Evolutionary conservation across 257 asterid species (phyloP).

Genomic region (Gynochthodes officinalis): DNA sequence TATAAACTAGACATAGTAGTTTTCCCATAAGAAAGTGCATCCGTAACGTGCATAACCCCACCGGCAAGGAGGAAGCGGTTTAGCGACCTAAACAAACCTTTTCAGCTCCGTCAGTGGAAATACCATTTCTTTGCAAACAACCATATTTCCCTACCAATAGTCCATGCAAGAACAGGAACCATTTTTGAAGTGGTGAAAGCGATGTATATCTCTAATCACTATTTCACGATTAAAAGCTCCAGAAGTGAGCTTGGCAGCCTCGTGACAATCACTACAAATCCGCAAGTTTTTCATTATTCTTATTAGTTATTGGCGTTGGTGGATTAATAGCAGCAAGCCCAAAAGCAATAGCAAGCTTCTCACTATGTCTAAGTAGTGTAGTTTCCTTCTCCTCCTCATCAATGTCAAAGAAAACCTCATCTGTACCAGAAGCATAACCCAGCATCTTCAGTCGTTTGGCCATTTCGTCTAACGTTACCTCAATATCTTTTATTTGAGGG

Average conservation of each 20-base stretch:
- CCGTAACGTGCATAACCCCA: background rate
- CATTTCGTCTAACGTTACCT: constrained; percentile 56
- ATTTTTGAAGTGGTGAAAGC: constrained; percentile 54
- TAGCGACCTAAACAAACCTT: background rate
- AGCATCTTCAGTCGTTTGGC: constrained; percentile 43
- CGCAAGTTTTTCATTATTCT: constrained; percentile 56
- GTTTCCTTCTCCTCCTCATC: constrained; percentile 75
- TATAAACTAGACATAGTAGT: background rate
- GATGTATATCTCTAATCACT: constrained; percentile 58
- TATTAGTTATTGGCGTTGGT: constrained; percentile 43
- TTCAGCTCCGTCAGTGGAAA: background rate
- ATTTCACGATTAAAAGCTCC: constrained; percentile 60
- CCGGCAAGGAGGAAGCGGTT: background rate
- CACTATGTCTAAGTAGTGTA: constrained; percentile 51
- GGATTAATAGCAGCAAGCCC: constrained; percentile 44
- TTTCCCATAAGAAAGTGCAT: background rate
- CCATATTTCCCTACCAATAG: constrained; percentile 43
- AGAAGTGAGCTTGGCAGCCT: constrained; percentile 54
- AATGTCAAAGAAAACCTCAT: constrained; percentile 61
- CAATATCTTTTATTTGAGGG: constrained; percentile 49
- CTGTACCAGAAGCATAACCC: constrained; percentile 51
- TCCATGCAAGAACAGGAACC: constrained; percentile 65
- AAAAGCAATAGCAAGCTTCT: constrained; percentile 66
- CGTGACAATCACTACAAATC: constrained; percentile 59
- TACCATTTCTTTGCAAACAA: background rate